Conservation (phyloP, 164 flowering plant genomes). For the Vitis rupestris region DNA sequence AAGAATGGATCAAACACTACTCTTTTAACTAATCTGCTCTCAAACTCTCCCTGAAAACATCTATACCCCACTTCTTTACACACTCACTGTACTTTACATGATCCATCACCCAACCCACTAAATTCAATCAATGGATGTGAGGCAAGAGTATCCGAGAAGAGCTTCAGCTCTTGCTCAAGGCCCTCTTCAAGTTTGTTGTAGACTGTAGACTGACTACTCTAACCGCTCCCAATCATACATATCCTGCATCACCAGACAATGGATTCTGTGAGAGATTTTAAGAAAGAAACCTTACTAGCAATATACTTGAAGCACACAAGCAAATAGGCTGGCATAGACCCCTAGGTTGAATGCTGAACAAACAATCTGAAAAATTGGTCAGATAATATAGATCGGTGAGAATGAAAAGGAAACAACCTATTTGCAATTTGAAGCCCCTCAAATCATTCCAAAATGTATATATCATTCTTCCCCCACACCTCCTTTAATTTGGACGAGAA, state of each 20-base stretch:
- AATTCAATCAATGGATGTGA: not conserved
- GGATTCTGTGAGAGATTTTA: not conserved
- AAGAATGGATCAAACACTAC: too few species aligned
- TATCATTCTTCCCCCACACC: too few species aligned
- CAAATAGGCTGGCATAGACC: too few species aligned
- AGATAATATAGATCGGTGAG: too few species aligned
- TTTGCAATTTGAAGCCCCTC: not conserved
- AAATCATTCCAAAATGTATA: not conserved
- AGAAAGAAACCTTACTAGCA: not conserved
- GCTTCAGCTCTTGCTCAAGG: not conserved
- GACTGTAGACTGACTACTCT: not conserved
- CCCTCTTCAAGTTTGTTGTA: not conserved
- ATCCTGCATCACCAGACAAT: constrained; percentile 12
- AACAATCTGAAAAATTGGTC: not conserved
- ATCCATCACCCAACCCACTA: not conserved
- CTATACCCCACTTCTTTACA: too few species aligned
- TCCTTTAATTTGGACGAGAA: not conserved
- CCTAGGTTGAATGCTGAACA: too few species aligned
- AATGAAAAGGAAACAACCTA: too few species aligned
- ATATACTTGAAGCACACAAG: not conserved
- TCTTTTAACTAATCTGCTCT: too few species aligned
- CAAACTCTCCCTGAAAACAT: too few species aligned
- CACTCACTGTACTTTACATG: too few species aligned
- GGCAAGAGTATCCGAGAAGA: not conserved
- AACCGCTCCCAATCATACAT: constrained; percentile 13